Percentiles rank a stretch among this genome's conserved stretches.
These are phyloP conservation scores for Leishmania gerbilli DNA, from an alignment of 208 protist species.

Conservation along the genomic window DNA sequence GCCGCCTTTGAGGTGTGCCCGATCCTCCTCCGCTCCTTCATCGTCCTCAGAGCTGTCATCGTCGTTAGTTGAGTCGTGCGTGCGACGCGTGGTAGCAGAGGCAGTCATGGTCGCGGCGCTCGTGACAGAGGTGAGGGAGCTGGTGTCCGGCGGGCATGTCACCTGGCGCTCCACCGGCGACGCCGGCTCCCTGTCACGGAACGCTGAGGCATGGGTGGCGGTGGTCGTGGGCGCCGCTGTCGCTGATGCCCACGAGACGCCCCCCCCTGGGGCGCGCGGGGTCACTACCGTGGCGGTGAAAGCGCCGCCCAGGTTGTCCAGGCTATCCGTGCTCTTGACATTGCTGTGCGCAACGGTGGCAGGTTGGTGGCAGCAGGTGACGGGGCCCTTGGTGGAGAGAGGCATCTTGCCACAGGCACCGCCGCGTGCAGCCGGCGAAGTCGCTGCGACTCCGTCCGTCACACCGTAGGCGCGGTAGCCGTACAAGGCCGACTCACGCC, in stretches of 20 bases:
- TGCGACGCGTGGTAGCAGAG: constrained; percentile 4
- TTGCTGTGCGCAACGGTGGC: background rate
- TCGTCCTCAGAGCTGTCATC: background rate
- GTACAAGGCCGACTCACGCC: background rate
- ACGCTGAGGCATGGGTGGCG: background rate
- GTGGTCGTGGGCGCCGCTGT: background rate
- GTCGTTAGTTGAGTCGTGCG: background rate
- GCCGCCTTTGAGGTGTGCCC: too few relatives aligned
- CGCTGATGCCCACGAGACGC: background rate
- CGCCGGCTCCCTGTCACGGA: background rate
- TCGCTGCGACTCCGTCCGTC: background rate
- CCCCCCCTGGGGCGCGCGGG: background rate
- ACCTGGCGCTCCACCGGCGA: background rate
- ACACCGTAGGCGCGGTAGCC: constrained; percentile 17
- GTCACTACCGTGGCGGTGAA: background rate
- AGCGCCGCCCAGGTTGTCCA: background rate
- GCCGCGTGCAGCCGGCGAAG: background rate
- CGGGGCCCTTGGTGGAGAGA: background rate
- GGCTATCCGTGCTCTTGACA: background rate
- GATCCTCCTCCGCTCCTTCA: background rate
- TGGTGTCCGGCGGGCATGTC: constrained; percentile 27
- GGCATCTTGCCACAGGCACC: background rate
- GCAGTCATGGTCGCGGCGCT: constrained; percentile 10
- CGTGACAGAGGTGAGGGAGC: constrained; percentile 2
- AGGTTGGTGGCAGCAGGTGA: background rate